Conservation (phyloP, 2,329 filamentous ascomycete species). For the Fusarium citri region DNA sequence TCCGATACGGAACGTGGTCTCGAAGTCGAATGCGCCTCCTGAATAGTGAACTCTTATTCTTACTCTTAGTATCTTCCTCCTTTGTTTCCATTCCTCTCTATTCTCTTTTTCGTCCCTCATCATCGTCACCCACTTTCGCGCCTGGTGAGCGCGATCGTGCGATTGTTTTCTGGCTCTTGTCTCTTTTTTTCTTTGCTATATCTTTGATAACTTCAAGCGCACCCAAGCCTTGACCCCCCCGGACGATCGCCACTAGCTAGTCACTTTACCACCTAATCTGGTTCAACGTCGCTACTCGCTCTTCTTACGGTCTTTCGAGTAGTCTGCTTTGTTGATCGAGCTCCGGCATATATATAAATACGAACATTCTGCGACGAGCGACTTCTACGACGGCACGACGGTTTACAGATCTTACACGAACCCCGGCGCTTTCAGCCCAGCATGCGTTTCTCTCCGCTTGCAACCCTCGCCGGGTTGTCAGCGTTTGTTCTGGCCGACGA, state of each 20-base stretch:
- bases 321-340: not conserved
- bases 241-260: constrained; percentile 38
- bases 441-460: constrained; percentile 54
- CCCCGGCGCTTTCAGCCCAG: constrained; percentile 27
- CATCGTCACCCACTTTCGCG: constrained; percentile 29
- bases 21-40: constrained; percentile 39
- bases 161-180: constrained; percentile 26
- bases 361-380: not conserved
- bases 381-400: not conserved
- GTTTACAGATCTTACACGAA: constrained; percentile 12
- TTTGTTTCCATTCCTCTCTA: constrained; percentile 16
- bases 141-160: constrained; percentile 36
- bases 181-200: constrained; percentile 19
- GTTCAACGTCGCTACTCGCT: constrained; percentile 12
- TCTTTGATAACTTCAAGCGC: constrained; percentile 22
- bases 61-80: constrained; percentile 12
- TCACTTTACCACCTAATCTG: constrained; percentile 21
- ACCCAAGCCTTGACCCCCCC: constrained; percentile 11
- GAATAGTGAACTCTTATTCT: constrained; percentile 12
- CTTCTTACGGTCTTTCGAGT: constrained; percentile 2
- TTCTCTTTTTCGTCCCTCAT: constrained; percentile 30
- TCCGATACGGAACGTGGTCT: constrained; percentile 40
- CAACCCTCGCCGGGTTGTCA: constrained; percentile 60
- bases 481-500: constrained; percentile 51
- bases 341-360: not conserved